Evolutionary conservation across 2,329 filamentous ascomycete species (phyloP).

Genomic region (Trichoderma harzianum): DNA sequence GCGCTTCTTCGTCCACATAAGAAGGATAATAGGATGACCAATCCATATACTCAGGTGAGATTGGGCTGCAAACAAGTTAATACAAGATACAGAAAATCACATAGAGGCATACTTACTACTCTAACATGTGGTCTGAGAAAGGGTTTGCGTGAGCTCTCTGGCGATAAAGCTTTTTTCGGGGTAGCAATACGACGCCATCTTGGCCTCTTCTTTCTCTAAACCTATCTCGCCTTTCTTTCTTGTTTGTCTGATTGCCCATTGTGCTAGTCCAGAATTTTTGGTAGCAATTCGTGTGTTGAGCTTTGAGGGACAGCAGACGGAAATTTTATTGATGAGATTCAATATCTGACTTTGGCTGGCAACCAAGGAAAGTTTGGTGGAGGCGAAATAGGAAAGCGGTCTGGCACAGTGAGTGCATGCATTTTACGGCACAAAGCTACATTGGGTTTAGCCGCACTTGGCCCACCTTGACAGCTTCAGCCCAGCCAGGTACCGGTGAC

Average conservation of each 20-base stretch:
- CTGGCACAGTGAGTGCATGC: neutral
- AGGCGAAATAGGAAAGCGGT: constrained; percentile 29
- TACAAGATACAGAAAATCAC: neutral
- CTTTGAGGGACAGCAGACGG: constrained; percentile 17
- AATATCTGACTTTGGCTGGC: neutral
- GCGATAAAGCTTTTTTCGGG: constrained; percentile 93
- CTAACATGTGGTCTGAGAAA: constrained; percentile 88
- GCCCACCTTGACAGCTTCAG: neutral
- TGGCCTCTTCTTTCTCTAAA: constrained; percentile 57
- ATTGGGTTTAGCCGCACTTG: neutral
- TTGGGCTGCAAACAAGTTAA: constrained; percentile 55
- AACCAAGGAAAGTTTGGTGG: constrained; percentile 6
- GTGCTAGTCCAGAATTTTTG: neutral
- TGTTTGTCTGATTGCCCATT: constrained; percentile 42
- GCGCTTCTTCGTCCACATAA: constrained; percentile 49
- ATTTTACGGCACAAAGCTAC: neutral
- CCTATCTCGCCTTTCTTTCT: constrained; percentile 62
- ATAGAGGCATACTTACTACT: constrained; percentile 60
- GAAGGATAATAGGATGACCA: constrained; percentile 83
- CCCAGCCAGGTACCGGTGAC: neutral
- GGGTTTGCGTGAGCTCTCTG: constrained; percentile 97
- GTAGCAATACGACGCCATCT: constrained; percentile 59
- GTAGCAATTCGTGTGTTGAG: constrained; percentile 4
- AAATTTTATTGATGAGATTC: constrained; percentile 18
- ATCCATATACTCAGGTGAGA: constrained; percentile 79